Evolutionary conservation across 2,329 filamentous ascomycete species (phyloP).

Genomic region (Dichotomopilus funicola): DNA sequence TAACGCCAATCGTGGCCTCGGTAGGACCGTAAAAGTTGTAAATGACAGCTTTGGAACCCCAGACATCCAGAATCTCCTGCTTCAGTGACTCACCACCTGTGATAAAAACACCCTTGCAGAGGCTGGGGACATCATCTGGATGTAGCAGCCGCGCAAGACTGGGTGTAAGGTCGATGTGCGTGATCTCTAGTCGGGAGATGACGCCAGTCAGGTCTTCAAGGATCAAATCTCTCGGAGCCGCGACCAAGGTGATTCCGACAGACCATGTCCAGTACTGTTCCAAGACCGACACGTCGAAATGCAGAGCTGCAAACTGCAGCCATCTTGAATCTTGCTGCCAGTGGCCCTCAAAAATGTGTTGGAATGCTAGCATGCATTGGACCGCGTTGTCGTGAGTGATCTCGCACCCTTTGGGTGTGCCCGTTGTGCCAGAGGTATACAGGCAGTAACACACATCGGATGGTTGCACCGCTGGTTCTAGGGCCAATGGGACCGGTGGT

Average conservation of each 20-base stretch:
- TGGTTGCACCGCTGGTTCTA: conserved; percentile 33
- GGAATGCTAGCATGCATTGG: conserved; percentile 83
- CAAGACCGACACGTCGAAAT: conserved; percentile 88
- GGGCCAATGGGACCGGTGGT: conserved; percentile 22
- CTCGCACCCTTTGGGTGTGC: conserved; percentile 79
- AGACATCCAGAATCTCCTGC: conserved; percentile 79
- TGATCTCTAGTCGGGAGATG: conserved; percentile 67
- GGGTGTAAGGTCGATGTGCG: conserved; percentile 86
- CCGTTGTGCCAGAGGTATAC: conserved; percentile 83
- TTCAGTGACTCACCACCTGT: conserved; percentile 85
- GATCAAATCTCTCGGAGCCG: conserved; percentile 75
- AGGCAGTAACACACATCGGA: conserved; percentile 70
- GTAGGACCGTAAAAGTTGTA: conserved; percentile 93
- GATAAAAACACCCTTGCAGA: conserved; percentile 83
- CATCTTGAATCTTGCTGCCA: conserved; percentile 71
- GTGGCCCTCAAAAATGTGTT: conserved; percentile 65
- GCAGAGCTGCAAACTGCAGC: conserved; percentile 89
- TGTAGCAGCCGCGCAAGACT: conserved; percentile 73
- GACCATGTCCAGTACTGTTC: conserved; percentile 97
- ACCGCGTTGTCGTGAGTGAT: conserved; percentile 85
- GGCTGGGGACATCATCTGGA: conserved; percentile 71
- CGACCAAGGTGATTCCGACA: conserved; percentile 76
- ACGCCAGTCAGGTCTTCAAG: conserved; percentile 73
- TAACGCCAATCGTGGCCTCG: conserved; percentile 87
- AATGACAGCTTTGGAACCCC: conserved; percentile 74